phyloP scores from a whole-genome alignment of 176 grass and related monocot genomes.

The Dendrocalamus sinicus region DNA sequence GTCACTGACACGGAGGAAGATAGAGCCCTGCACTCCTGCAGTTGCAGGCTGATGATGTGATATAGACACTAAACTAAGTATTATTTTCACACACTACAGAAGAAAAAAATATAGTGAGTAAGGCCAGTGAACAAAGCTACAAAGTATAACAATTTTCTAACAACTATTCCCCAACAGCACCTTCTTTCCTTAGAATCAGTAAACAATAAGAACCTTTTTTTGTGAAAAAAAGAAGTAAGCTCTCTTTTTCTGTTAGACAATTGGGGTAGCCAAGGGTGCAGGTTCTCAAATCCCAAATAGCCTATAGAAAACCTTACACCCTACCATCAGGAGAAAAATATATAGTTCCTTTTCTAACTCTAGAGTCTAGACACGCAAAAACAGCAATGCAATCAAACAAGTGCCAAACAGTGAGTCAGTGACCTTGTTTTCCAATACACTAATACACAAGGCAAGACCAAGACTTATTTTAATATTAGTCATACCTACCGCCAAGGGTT shows the following conservation, averaged over 20 bases:
- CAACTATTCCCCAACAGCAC: not conserved
- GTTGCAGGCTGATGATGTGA: not conserved
- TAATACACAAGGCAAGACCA: not conserved
- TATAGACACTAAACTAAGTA: not conserved
- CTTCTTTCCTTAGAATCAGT: constrained; percentile 8
- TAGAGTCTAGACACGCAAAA: not conserved
- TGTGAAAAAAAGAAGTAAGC: constrained; percentile 1
- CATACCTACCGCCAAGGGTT: constrained; percentile 15
- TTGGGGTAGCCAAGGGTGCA: not conserved
- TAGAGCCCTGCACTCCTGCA: not conserved
- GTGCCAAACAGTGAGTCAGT: not conserved
- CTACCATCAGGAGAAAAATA: constrained; percentile 1
- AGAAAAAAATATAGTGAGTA: not conserved
- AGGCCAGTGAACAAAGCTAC: not conserved
- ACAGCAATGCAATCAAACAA: not conserved
- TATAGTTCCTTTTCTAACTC: not conserved
- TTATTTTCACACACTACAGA: not conserved
- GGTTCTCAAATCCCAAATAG: constrained; percentile 20
- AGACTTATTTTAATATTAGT: constrained; percentile 28
- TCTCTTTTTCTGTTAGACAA: not conserved
- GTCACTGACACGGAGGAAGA: not conserved
- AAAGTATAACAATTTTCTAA: not conserved
- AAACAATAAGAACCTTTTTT: constrained; percentile 11
- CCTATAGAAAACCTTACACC: not conserved
- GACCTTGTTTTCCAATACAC: not conserved